Conservation (phyloP, 148 eudicot species). For the Fagopyrum homotropicum region DNA sequence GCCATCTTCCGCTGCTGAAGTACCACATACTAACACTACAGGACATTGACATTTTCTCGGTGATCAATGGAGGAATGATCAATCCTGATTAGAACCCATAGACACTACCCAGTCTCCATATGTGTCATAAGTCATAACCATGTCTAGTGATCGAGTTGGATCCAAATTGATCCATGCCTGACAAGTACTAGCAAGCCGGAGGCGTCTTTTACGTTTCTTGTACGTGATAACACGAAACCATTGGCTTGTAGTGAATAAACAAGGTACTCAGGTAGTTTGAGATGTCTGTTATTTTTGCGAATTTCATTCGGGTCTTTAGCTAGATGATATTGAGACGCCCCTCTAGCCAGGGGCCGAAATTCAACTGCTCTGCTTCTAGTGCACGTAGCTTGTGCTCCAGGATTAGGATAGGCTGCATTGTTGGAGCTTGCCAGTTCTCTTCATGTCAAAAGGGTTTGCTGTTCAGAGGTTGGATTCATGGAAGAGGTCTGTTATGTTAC, state of each 20-base stretch:
- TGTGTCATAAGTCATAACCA: too few relatives aligned
- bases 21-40: conserved; percentile 24
- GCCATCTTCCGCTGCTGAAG: conserved; percentile 28
- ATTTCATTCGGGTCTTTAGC: background rate
- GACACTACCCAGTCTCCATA: background rate
- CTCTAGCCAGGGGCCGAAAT: too few relatives aligned
- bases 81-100: background rate
- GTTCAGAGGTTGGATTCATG: background rate
- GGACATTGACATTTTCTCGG: conserved; percentile 20
- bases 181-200: too few relatives aligned
- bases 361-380: too few relatives aligned
- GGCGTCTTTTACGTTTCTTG: too few relatives aligned
- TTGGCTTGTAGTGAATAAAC: background rate
- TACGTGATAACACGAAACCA: background rate
- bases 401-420: background rate
- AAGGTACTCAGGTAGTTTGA: background rate
- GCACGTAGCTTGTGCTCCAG: background rate
- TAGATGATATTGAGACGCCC: background rate
- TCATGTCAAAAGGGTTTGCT: background rate
- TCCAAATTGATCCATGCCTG: too few relatives aligned
- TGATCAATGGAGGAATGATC: background rate
- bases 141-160: too few relatives aligned
- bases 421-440: background rate
- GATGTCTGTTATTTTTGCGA: too few relatives aligned
- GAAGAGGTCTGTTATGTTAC: background rate